Percentiles rank a stretch among this genome's conserved stretches.
Conservation (phyloP, 2,329 filamentous ascomycete species). For the Aspergillus candidus region DNA sequence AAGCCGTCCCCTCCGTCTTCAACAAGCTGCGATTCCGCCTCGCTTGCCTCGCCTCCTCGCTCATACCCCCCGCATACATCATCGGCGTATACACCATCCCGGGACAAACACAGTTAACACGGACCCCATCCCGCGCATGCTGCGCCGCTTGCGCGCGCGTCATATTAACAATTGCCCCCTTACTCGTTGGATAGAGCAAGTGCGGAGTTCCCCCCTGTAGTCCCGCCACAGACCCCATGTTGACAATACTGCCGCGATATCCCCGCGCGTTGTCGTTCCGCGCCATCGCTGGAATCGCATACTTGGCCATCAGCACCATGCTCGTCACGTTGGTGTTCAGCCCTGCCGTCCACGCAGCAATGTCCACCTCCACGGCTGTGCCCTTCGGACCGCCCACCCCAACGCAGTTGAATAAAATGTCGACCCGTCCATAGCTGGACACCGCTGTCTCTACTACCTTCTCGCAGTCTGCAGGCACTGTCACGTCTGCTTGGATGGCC, state of each 20-base stretch:
- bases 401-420: constrained; percentile 61
- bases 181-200: constrained; percentile 49
- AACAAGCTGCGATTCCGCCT: constrained; percentile 46
- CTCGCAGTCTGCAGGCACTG: constrained; percentile 47
- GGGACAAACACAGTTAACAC: constrained; percentile 53
- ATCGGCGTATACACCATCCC: constrained; percentile 53
- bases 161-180: constrained; percentile 52
- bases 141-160: constrained; percentile 52
- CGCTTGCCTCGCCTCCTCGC: constrained; percentile 44
- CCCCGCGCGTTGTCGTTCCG: constrained; percentile 44
- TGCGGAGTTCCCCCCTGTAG: constrained; percentile 48
- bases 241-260: constrained; percentile 31
- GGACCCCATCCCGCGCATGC: constrained; percentile 46
- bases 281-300: constrained; percentile 55
- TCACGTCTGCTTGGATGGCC: constrained; percentile 47
- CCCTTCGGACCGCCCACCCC: constrained; percentile 55
- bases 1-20: constrained; percentile 50
- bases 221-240: constrained; percentile 56
- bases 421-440: constrained; percentile 48
- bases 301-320: constrained; percentile 61
- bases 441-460: constrained; percentile 33
- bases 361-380: constrained; percentile 56
- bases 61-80: constrained; percentile 50
- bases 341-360: constrained; percentile 51
- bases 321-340: constrained; percentile 59